Evolutionary conservation across 2,329 filamentous ascomycete species (phyloP).

Genomic region (Colletotrichum musae): DNA sequence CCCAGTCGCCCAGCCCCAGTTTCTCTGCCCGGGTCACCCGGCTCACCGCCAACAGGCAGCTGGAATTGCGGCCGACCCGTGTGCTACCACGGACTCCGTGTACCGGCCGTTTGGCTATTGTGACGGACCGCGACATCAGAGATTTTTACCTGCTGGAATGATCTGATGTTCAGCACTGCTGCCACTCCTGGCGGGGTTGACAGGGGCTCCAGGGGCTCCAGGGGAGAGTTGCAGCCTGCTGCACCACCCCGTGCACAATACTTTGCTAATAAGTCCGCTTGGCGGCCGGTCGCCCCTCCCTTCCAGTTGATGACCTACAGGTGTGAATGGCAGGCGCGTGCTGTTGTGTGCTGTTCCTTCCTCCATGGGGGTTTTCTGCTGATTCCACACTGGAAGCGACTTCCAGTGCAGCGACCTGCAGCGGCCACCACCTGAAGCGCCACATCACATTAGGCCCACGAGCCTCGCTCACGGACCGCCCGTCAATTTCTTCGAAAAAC

Average conservation of each 20-base stretch:
- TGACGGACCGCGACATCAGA: conserved; percentile 16
- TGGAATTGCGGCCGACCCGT: conserved; percentile 17
- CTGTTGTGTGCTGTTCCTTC: too few relatives aligned
- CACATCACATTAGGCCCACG: conserved; percentile 21
- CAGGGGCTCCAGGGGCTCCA: not conserved
- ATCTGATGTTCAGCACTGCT: conserved; percentile 29
- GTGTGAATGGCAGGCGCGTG: not conserved
- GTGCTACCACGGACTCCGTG: conserved; percentile 11
- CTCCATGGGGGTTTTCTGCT: too few relatives aligned
- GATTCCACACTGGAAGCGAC: not conserved
- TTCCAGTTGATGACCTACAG: not conserved
- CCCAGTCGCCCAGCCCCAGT: not conserved
- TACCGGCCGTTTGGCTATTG: conserved; percentile 16
- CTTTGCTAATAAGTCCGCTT: conserved; percentile 28
- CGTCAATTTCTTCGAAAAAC: conserved; percentile 27
- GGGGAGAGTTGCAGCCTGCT: not conserved
- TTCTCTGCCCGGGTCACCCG: conserved; percentile 23
- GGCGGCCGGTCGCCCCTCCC: not conserved
- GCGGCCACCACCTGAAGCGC: conserved; percentile 1
- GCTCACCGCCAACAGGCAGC: conserved; percentile 26
- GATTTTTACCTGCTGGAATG: conserved; percentile 29
- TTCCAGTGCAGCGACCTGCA: not conserved
- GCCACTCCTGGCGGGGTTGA: conserved; percentile 1
- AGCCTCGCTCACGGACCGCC: conserved; percentile 32
- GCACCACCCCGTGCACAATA: not conserved